Conservation (phyloP, 2,329 filamentous ascomycete genomes). For the Colletotrichum nymphaeae region DNA sequence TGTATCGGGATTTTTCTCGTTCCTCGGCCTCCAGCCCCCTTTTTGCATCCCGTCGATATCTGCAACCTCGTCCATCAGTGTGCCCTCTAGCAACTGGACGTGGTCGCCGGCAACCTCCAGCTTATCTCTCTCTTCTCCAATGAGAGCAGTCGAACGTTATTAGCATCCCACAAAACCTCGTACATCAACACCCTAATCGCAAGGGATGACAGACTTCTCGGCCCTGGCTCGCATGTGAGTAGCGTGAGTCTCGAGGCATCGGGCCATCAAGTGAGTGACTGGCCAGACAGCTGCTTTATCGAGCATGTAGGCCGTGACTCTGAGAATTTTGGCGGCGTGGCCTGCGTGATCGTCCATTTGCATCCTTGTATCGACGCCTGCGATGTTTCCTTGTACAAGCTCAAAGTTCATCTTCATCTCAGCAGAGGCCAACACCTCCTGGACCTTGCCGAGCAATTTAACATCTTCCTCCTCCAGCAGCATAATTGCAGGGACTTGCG, state of each 20-base stretch:
- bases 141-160: background rate
- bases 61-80: background rate
- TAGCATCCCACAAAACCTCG: too few species aligned
- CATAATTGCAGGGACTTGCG: constrained; percentile 87
- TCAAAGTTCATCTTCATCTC: constrained; percentile 82
- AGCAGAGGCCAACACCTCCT: constrained; percentile 79
- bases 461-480: constrained; percentile 92
- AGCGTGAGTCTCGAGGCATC: constrained; percentile 66
- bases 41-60: background rate
- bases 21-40: background rate
- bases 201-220: constrained; percentile 61
- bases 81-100: background rate
- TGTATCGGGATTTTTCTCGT: background rate
- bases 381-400: constrained; percentile 58
- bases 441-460: constrained; percentile 85
- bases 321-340: constrained; percentile 85
- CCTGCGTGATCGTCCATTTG: constrained; percentile 74
- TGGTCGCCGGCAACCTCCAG: background rate
- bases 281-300: constrained; percentile 94
- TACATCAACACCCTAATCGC: constrained; percentile 44
- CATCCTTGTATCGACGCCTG: constrained; percentile 64
- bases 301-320: constrained; percentile 87
- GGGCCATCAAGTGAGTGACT: constrained; percentile 66
- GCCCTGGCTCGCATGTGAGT: constrained; percentile 62
- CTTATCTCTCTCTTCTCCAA: background rate